Base-by-base conservation (phyloP, 192 early-diverging fungal species). In the Gryganskiella cystojenkinii region DNA sequence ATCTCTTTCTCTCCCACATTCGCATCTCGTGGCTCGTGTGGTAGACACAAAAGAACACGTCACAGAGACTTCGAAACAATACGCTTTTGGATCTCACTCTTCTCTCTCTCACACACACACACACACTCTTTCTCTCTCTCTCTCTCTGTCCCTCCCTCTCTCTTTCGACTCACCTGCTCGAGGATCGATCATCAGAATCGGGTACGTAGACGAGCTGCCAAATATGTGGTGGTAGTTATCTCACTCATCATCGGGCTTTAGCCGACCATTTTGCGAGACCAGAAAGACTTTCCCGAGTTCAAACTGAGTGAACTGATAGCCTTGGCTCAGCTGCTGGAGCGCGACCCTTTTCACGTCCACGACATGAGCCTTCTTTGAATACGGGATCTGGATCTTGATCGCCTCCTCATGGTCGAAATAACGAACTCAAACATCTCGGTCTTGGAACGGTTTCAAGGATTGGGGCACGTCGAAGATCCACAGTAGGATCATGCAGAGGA, bases 21-120 rank as follows among this genome's bases (percentile, higher is more conserved):
- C n/a, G n/a, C n/a, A n/a, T n/a, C n/a, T n/a, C n/a, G n/a, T n/a
- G n/a, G n/a, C n/a, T n/a, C n/a, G n/a, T n/a, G n/a, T n/a, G n/a
- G n/a, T n/a, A n/a, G n/a, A n/a, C n/a, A n/a, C n/a, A n/a, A n/a
- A 13, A 49, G 58, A 47, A 60, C 67, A 70, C 67, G 67, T 70
- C 67, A 70, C 67, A 19, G 37, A 24, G 11, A 27, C 2, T 11
- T n/a, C n/a, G n/a, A n/a, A n/a, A n/a, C n/a, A n/a, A n/a, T n/a
- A n/a, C n/a, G n/a, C n/a, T n/a, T n/a, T n/a, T n/a, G n/a, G n/a
- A n/a, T n/a, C n/a, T n/a, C n/a, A n/a, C n/a, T n/a, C n/a, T n/a
- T n/a, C n/a, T n/a, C n/a, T n/a, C n/a, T n/a, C n/a, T n/a, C n/a
- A n/a, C n/a, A n/a, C n/a, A n/a, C n/a, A n/a, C n/a, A n/a, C n/a